A percentile compares a stretch with the other conserved stretches of the same genome.
Evolutionary conservation across 805 yeast genomes (phyloP).

Genomic region (Metschnikowia continentalis): DNA sequence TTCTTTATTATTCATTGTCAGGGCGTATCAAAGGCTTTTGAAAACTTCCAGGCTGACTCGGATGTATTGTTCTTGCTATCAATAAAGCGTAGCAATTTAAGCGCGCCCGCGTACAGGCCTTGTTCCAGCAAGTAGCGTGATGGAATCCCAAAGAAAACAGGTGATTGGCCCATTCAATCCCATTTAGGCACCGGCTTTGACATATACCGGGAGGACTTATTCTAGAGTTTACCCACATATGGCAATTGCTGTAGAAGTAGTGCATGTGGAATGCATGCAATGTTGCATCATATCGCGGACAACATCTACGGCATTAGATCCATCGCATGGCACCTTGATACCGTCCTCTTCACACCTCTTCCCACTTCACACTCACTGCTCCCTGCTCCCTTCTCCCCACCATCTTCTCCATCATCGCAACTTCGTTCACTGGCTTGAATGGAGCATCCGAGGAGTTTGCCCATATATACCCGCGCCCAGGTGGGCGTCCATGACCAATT

Average conservation of each 20-base stretch:
- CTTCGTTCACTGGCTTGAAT: not conserved
- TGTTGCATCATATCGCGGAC: not conserved
- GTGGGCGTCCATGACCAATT: slow-evolving; percentile 69
- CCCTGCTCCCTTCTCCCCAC: not conserved
- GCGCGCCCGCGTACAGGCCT: not conserved
- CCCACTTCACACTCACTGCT: not conserved
- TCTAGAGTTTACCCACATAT: not conserved
- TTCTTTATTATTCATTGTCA: no score
- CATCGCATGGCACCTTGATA: not conserved
- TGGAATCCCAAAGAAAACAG: no score
- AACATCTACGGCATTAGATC: not conserved
- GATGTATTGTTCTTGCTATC: not conserved
- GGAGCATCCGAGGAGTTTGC: not conserved
- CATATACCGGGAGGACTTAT: no score
- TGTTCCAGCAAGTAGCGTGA: not conserved
- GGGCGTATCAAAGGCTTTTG: not conserved
- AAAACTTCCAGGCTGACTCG: not conserved
- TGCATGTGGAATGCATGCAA: not conserved
- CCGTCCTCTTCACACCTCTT: not conserved
- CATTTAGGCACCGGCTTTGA: no score
- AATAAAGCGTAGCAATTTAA: not conserved
- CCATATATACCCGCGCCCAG: slow-evolving; percentile 34
- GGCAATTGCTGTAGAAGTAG: not conserved
- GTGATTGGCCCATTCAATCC: no score
- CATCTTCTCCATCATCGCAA: not conserved